These are phyloP conservation scores for Barnettozyma botsteinii DNA, from an alignment of 805 yeast species.

Conservation along the genomic window DNA sequence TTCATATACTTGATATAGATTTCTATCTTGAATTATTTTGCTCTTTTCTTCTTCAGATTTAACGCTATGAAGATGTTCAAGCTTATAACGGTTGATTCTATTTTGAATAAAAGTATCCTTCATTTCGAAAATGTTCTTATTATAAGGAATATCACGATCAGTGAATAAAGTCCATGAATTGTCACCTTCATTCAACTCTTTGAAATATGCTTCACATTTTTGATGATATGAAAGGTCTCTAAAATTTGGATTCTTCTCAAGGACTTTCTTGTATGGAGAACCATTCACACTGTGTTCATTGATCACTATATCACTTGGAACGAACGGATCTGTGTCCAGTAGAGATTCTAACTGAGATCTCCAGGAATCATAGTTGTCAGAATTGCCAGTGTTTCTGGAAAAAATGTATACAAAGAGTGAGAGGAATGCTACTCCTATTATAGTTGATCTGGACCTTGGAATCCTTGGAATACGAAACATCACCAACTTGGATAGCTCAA, in stretches of 20 bases:
- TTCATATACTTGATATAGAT: conserved; percentile 12
- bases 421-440: too few relatives aligned
- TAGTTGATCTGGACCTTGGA: too few relatives aligned
- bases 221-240: conserved; percentile 9
- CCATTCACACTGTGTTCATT: neutral
- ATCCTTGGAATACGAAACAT: too few relatives aligned
- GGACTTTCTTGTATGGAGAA: neutral
- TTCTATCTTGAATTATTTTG: conserved; percentile 11
- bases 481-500: too few relatives aligned
- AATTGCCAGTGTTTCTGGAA: too few relatives aligned
- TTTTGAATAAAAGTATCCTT: conserved; percentile 15
- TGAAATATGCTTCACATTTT: conserved; percentile 28
- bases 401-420: too few relatives aligned
- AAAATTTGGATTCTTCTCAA: neutral
- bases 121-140: conserved; percentile 17
- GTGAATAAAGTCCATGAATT: conserved; percentile 21
- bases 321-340: neutral
- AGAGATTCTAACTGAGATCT: neutral
- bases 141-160: conserved; percentile 16
- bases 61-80: conserved; percentile 1
- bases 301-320: neutral
- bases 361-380: neutral
- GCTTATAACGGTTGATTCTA: conserved; percentile 13
- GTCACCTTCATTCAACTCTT: conserved; percentile 19
- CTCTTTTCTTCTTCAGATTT: conserved; percentile 14